Base-by-base conservation (phyloP, 2,329 filamentous ascomycete genomes). In the Metarhizium anisopliae region DNA sequence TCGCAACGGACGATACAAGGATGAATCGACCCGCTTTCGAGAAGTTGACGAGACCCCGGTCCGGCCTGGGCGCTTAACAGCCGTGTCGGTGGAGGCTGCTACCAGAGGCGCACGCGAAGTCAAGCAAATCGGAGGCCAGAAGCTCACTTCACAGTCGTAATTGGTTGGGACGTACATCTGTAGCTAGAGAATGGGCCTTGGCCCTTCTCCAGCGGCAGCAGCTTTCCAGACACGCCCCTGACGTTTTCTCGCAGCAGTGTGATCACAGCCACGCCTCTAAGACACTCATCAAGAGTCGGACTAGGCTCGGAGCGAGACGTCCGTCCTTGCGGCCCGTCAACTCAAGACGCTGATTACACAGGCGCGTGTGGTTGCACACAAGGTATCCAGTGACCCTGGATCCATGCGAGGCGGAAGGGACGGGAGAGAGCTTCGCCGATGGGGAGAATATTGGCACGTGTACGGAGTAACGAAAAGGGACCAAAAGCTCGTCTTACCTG, bases 401-500 rank as follows among this genome's bases (percentile, higher is more conserved):
- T 55, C 61, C 65, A 78, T 79, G 78, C 72, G 72, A 72, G 68
- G 70, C 62, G 53, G 50, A 32, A 55, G 32, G 45, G 42, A 10
- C n/a, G 42, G n/a, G 18, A 36, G 49, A 18, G 30, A 13, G 16
- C 29, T 3, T 43, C 29, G 18, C 25, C 20, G 49, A 42, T 42
- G 2, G 43, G 49, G 14, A 25, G 29, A 3, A 40, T 16, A 47
- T 13, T 5, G 30, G 40, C 29, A 32, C 29, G 10, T 10, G 40
- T 36, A 16, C 30, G 16, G 25, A 25, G 25, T 25, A 25, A 25
- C 25, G 25, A 25, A 43, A 50, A 47, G 20, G 36, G 58, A 58
- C 59, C 51, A 57, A 56, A 54, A 61, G 51, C 42, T 38, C 36
- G 30, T 42, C 90, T 86, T 84, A 97, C 93, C 90, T 95, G 77